Base-by-base conservation (phyloP, 108 stramenopile species). In the Nitzschia sp. region DNA sequence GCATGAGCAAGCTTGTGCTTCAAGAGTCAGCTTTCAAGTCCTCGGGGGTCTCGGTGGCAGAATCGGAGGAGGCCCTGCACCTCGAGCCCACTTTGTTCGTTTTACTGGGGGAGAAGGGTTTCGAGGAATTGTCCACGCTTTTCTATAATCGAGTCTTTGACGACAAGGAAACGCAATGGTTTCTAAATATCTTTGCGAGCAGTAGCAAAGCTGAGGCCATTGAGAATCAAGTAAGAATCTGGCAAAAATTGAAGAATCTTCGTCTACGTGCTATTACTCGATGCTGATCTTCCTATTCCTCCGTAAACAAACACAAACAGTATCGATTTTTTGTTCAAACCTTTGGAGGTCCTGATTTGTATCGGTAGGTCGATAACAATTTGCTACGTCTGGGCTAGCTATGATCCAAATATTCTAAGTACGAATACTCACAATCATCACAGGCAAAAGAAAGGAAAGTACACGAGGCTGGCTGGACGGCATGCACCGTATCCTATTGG, bases 131-230 rank as follows among this genome's bases (percentile, higher is more conserved):
- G 9, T 78, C 86, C 11, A 69, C 66, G 31, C 31, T 80, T 22
- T 89, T 93, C 58, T 93, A 93, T 75, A 65, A 90, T 63, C 61
- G 76, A 15, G 89, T 93, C 21, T 93, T 87, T 53, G 73, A 66
- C 45, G 89, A 93, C 36, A 53, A 75, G 1, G 72, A 68, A 21
- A 53, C 58, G 2, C 59, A 34, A 8, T 90, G 92, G 88, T 93
- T 93, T 70, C 72, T 83, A 13, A 86, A 79, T 34, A 93, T 93
- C 27, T 92, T 92, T 66, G 74, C 88, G 0, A 83, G 83, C 29
- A 84, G 82, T 56, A 88, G 86, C 45, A 86, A 90, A 58, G 36
- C 36, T 15, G 86, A 89, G 28, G 91, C 91, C 2, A 86, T 92
- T 41, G 88, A 92, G 11, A 92, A 92, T 63, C 91, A 89, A 58